Base-by-base conservation (phyloP, 805 yeast genomes). In the Barnettozyma californica region DNA sequence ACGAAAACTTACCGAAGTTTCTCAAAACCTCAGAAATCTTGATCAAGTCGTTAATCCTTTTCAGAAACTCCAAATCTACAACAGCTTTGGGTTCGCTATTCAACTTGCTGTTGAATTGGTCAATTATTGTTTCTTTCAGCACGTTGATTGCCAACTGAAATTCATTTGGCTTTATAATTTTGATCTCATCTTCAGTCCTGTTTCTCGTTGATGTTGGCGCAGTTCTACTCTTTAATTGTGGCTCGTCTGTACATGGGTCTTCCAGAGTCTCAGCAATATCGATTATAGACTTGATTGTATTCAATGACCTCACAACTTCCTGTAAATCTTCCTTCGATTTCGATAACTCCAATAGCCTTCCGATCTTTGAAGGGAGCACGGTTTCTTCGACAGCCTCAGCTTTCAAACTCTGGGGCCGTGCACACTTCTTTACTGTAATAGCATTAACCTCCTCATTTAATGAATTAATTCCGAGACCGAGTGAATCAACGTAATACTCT, bases 401-500 rank as follows among this genome's bases (percentile, higher is more conserved):
- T n/a, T 46, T 21, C 3, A 9, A 20, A 5, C 1, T n/a, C 11
- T 46, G 36, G 9, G 35, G 8, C 11, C 31, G 26, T 13, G 10
- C n/a, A 5, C n/a, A 16, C 9, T 2, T 13, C 16, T 41, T 33
- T 9, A 19, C 29, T 0, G 50, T 27, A 3, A 56, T 48, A 5
- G 60, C 60, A 0, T 51, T 49, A 19, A 81, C 58, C 48, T 81
- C 83, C 6, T 71, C 69, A 41, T 78, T 75, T 36, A 84, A 61
- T 2, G 86, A 71, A 39, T 76, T 70, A 21, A 83, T 76, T 0
- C 88, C 76, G 45, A 80, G 76, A 14, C 77, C 73, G 42, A 84
- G 64, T 1, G 83, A 76, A 40, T 81, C 84, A 39, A 81, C 66
- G 59, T 83, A 84, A 62, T 84, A 84, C 54, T 83, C 85, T 42